Conservation (phyloP, 2,329 filamentous ascomycete species). For the Falciphora oryzae region DNA sequence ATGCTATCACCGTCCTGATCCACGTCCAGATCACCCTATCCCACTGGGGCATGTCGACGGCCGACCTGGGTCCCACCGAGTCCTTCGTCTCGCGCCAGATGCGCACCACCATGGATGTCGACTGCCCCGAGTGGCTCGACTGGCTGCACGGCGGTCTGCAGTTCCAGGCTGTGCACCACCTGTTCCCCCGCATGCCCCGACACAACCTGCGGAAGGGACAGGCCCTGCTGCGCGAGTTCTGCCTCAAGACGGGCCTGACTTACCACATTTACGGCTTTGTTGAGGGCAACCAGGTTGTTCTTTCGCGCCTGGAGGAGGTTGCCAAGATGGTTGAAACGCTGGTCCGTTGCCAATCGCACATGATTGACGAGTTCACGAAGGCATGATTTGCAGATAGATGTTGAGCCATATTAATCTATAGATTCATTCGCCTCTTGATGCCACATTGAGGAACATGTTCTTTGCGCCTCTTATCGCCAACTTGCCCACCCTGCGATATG, state of each 20-base stretch:
- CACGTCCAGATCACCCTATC: constrained; percentile 68
- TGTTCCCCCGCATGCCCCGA: constrained; percentile 62
- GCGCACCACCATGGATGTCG: constrained; percentile 68
- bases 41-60: constrained; percentile 67
- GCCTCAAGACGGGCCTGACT: constrained; percentile 55
- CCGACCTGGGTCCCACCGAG: constrained; percentile 57
- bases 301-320: constrained; percentile 48
- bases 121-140: constrained; percentile 66
- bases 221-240: constrained; percentile 56
- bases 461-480: no score
- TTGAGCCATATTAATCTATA: not conserved
- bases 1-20: constrained; percentile 60
- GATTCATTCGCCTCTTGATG: no score
- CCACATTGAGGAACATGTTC: no score
- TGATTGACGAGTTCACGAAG: constrained; percentile 29
- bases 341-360: constrained; percentile 48
- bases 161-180: constrained; percentile 66
- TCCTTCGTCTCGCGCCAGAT: constrained; percentile 65
- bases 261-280: constrained; percentile 57
- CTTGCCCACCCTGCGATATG: no score
- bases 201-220: constrained; percentile 62
- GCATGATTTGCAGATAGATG: not conserved
- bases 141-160: constrained; percentile 68
- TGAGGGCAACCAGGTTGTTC: constrained; percentile 53
- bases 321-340: constrained; percentile 55